phyloP scores from a whole-genome alignment of 768 basidiomycete genomes.

The Trametes meyenii region DNA sequence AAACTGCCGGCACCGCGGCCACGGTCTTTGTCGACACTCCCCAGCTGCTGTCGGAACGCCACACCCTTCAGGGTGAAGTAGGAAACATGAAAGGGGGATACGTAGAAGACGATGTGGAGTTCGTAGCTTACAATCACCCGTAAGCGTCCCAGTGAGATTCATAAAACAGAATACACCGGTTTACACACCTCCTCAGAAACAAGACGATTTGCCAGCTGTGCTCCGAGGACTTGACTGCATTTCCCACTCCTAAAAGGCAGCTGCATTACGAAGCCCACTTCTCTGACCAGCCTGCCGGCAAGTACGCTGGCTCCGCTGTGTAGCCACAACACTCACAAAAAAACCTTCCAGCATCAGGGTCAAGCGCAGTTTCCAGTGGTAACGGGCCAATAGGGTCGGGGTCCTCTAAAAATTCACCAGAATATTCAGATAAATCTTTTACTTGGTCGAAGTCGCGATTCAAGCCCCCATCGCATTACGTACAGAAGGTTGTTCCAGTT shows the following conservation, averaged over 20 bases:
- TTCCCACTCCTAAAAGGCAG: conserved; percentile 44
- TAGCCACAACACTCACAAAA: not conserved
- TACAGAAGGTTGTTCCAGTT: not conserved
- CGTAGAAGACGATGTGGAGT: conserved; percentile 15
- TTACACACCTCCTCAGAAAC: not conserved
- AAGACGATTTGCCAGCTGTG: conserved; percentile 55
- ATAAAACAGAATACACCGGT: not conserved
- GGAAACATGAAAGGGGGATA: not conserved
- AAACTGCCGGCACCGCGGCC: not conserved
- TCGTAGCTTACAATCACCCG: conserved; percentile 8
- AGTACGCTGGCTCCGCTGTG: not conserved
- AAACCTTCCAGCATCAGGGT: not conserved
- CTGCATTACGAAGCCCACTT: conserved; percentile 62
- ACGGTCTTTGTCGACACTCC: not conserved
- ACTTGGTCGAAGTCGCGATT: conserved; percentile 1
- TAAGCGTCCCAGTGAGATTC: not conserved
- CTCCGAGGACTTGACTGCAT: conserved; percentile 39
- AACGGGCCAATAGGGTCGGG: not conserved
- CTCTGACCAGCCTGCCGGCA: conserved; percentile 23
- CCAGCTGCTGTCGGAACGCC: not conserved
- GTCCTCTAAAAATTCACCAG: not conserved
- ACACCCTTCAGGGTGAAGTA: too few species aligned
- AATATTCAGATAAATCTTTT: not conserved
- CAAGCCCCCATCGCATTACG: not conserved
- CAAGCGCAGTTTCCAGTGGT: not conserved